phyloP scores from a whole-genome alignment of 2,329 filamentous ascomycete species.

The Biscogniauxia mediterranea region DNA sequence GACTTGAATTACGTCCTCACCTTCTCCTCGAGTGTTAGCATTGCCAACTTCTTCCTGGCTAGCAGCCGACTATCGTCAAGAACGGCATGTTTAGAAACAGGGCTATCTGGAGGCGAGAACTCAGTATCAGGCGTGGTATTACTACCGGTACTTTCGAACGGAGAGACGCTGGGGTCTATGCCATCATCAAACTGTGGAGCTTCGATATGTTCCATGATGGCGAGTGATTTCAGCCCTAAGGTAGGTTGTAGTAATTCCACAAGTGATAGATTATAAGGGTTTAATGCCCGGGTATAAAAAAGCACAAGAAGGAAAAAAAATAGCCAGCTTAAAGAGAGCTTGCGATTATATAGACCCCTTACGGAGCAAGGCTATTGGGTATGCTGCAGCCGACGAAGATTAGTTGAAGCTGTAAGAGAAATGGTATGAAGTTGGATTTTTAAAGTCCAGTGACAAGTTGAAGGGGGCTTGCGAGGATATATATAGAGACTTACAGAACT shows the following conservation, averaged over 20 bases:
- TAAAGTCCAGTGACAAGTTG: neutral
- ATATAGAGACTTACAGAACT: neutral
- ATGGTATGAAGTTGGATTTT: neutral
- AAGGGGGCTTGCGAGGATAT: neutral
- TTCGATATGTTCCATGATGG: constrained; percentile 30
- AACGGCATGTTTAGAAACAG: constrained; percentile 35
- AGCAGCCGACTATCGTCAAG: constrained; percentile 40
- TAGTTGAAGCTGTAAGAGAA: no score
- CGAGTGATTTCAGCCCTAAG: constrained; percentile 16
- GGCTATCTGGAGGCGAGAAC: constrained; percentile 46
- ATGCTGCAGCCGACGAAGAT: neutral
- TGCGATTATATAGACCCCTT: neutral
- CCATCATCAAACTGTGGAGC: constrained; percentile 29
- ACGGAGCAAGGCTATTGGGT: neutral
- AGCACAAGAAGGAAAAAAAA: neutral
- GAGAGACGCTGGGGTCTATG: constrained; percentile 37
- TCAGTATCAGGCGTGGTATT: constrained; percentile 51
- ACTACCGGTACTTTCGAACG: constrained; percentile 35
- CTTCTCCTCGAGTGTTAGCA: constrained; percentile 58
- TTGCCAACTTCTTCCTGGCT: constrained; percentile 49
- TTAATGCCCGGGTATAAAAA: neutral
- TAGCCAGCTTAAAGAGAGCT: neutral
- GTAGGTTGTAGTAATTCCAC: neutral
- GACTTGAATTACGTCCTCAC: constrained; percentile 31
- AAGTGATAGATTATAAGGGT: constrained; percentile 4